Conservation (phyloP, 371 early-diverging fungal genomes). For the Quaeritorhiza haematococci region DNA sequence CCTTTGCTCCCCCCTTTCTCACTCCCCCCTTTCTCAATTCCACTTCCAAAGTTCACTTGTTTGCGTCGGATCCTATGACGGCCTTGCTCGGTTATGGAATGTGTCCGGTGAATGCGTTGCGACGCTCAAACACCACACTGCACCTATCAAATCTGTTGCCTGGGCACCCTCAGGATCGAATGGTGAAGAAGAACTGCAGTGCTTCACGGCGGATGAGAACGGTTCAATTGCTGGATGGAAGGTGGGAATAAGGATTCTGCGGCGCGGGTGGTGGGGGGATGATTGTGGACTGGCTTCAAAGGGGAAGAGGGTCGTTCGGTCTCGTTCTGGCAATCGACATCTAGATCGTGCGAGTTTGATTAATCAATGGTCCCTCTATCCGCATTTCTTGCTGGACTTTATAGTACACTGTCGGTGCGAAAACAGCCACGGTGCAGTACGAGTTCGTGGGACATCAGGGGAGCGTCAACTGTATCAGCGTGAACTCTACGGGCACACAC, state of each 20-base stretch:
- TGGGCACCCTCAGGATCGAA: slow-evolving; percentile 33
- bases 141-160: slow-evolving; percentile 67
- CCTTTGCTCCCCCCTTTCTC: neutral
- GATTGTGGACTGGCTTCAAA: too few species aligned
- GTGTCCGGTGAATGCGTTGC: slow-evolving; percentile 64
- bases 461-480: slow-evolving; percentile 56
- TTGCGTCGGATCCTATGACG: slow-evolving; percentile 82
- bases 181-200: neutral
- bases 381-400: slow-evolving; percentile 1
- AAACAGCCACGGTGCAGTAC: slow-evolving; percentile 37
- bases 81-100: slow-evolving; percentile 78
- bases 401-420: slow-evolving; percentile 7
- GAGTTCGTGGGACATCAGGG: slow-evolving; percentile 79
- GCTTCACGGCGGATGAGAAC: slow-evolving; percentile 26
- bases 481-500: slow-evolving; percentile 30
- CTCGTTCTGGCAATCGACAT: too few species aligned
- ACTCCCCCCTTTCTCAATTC: slow-evolving; percentile 1
- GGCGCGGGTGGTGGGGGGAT: too few species aligned
- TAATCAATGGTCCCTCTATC: too few species aligned
- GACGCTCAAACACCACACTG: slow-evolving; percentile 63
- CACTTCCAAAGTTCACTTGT: slow-evolving; percentile 42
- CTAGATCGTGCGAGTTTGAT: too few species aligned
- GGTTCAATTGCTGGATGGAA: slow-evolving; percentile 26
- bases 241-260: too few species aligned
- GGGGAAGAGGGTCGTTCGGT: too few species aligned